Evolutionary conservation across 169 alveolate species (phyloP), one percentile per base, ranked within the genome.

Genomic region (Blepharisma undulans): DNA sequence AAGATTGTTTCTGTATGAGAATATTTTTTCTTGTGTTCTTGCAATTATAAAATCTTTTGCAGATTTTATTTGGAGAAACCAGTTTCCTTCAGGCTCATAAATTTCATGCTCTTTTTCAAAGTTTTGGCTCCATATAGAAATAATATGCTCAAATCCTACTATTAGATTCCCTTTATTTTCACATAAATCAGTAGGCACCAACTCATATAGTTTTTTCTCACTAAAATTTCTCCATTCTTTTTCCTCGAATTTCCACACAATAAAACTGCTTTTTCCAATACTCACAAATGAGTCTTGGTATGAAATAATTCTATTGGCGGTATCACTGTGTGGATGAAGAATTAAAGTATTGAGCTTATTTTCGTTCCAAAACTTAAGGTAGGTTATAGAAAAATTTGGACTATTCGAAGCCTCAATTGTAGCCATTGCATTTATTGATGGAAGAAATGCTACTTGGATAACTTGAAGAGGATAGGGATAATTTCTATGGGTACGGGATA

Each of bases 401-500:
- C 76, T 25, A 30, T 32, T 72, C 29, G 89, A 82, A 7, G 34
- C 72, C n/a, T 36, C 71, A 8, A 82, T 21, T 22, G 89, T 82
- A 16, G 89, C 89, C n/a, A 30, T 36, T n/a, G 34, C 22, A 19
- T 82, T 72, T 29, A 22, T 21, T 27, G 25, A 21, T 10, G 22
- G 36, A 48, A 33, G 2, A 19, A 33, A 82, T 21, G 78, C 29
- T 33, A 82, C 76, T 6, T 74, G 80, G 14, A 74, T 29, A 22
- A 82, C 76, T 36, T 82, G 89, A 21, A 82, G 60, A 14, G 89
- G 89, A n/a, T 25, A 22, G 16, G 89, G 89, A 74, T 82, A 82
- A 30, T 19, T 22, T 48, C 27, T 32, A 21, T 82, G 27, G 8
- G 89, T 19, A 14, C 89, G 33, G 22, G 36, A 82, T 48, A 48